phyloP scores from a whole-genome alignment of 2,329 filamentous ascomycete genomes.

The Verticillium alfalfae region DNA sequence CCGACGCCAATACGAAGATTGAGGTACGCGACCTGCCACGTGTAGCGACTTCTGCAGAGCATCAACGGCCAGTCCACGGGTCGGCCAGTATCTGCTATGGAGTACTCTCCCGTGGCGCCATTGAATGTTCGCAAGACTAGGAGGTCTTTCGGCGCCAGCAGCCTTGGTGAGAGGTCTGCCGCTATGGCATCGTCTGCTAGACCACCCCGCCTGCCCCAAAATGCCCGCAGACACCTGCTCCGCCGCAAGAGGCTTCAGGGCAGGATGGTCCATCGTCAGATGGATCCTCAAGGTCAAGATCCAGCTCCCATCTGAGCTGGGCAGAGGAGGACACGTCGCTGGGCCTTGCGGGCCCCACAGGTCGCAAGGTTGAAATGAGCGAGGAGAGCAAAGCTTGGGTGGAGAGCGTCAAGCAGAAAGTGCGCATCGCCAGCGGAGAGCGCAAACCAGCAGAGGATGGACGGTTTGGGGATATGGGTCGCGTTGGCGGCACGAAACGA shows the following conservation, averaged over 20 bases:
- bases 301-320: constrained; percentile 51
- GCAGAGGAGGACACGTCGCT: constrained; percentile 55
- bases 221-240: constrained; percentile 38
- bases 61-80: constrained; percentile 24
- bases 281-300: constrained; percentile 39
- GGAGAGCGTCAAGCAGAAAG: constrained; percentile 76
- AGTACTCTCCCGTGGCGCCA: constrained; percentile 37
- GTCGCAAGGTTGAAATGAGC: constrained; percentile 60
- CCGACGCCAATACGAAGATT: constrained; percentile 41
- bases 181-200: constrained; percentile 16
- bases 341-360: constrained; percentile 65
- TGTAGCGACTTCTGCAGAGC: constrained; percentile 12
- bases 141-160: constrained; percentile 33
- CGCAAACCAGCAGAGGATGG: constrained; percentile 24
- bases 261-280: constrained; percentile 33
- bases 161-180: constrained; percentile 5
- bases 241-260: constrained; percentile 24
- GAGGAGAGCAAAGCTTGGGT: constrained; percentile 76
- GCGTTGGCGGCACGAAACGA: constrained; percentile 67
- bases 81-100: constrained; percentile 27
- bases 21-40: constrained; percentile 50
- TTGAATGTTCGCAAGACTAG: constrained; percentile 51
- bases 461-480: constrained; percentile 65
- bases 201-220: constrained; percentile 16
- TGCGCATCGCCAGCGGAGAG: constrained; percentile 63